These are phyloP conservation scores for Cadophora sp. DNA, from an alignment of 2,329 filamentous ascomycete genomes.

Conservation along the genomic window DNA sequence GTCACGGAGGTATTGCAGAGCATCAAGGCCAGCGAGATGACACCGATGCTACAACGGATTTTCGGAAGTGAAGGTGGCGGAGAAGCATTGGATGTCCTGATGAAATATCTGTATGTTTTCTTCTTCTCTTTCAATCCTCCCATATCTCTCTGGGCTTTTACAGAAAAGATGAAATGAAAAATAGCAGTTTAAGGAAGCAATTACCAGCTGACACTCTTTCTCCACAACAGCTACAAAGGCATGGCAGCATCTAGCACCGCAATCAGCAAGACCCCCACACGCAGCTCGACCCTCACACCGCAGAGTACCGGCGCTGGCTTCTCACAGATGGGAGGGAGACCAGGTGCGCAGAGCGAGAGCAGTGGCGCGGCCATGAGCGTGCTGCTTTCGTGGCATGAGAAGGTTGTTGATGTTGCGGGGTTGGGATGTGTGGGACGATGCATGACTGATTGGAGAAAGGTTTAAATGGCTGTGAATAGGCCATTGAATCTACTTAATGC, in stretches of 20 bases:
- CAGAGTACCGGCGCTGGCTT: slow-evolving; percentile 78
- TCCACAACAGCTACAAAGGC: slow-evolving; percentile 78
- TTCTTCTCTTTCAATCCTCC: background rate
- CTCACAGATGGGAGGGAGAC: slow-evolving; percentile 73
- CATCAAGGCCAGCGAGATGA: slow-evolving; percentile 97
- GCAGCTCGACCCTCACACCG: slow-evolving; percentile 62
- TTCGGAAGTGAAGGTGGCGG: slow-evolving; percentile 79
- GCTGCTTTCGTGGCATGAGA: slow-evolving; percentile 97
- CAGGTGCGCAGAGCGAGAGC: slow-evolving; percentile 64
- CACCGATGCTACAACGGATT: slow-evolving; percentile 81
- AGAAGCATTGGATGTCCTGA: slow-evolving; percentile 88
- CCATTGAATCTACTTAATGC: no score
- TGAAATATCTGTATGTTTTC: slow-evolving; percentile 89
- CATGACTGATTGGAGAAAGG: slow-evolving; percentile 95
- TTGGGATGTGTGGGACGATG: slow-evolving; percentile 89
- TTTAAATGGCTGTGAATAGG: slow-evolving; percentile 55
- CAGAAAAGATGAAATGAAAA: no score
- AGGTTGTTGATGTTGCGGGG: slow-evolving; percentile 92
- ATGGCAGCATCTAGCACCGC: slow-evolving; percentile 62
- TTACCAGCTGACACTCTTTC: background rate
- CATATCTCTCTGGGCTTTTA: no score
- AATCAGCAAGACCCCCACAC: slow-evolving; percentile 46
- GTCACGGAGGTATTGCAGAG: slow-evolving; percentile 94
- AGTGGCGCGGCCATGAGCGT: slow-evolving; percentile 95
- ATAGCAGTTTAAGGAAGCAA: no score